phyloP scores from a whole-genome alignment of 768 basidiomycete genomes.

The Russula earlei region DNA sequence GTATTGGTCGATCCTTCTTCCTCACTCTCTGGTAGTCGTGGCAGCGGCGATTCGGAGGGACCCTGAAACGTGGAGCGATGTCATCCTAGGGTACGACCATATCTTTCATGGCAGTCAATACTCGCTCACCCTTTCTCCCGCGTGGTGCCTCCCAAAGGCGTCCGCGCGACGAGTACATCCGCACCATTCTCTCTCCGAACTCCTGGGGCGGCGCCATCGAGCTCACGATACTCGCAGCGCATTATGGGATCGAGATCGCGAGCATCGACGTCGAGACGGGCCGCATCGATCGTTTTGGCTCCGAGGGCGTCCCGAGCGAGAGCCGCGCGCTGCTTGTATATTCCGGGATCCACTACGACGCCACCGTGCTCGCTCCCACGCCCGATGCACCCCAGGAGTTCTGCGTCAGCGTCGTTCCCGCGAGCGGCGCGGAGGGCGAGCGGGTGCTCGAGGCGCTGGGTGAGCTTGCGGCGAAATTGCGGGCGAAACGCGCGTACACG shows the following conservation, averaged over 20 bases:
- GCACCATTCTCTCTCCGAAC: constrained; percentile 66
- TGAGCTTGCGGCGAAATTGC: constrained; percentile 61
- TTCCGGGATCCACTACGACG: constrained; percentile 96
- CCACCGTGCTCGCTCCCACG: constrained; percentile 72
- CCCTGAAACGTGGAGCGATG: constrained; percentile 68
- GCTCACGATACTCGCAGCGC: constrained; percentile 71
- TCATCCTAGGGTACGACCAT: constrained; percentile 66
- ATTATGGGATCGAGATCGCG: constrained; percentile 79
- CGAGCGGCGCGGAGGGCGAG: constrained; percentile 36
- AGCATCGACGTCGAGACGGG: constrained; percentile 91
- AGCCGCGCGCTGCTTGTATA: constrained; percentile 65
- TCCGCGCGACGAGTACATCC: constrained; percentile 60
- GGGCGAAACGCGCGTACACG: constrained; percentile 75
- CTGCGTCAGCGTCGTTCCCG: constrained; percentile 70
- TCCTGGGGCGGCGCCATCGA: constrained; percentile 98
- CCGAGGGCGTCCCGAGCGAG: constrained; percentile 31
- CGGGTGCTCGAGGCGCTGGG: constrained; percentile 59
- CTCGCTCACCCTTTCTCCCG: not conserved
- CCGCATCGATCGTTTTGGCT: constrained; percentile 72
- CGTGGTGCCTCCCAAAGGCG: constrained; percentile 29
- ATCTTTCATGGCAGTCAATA: not conserved
- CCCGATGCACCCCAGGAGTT: constrained; percentile 72
- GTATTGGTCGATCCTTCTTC: not conserved
- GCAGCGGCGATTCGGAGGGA: constrained; percentile 71
- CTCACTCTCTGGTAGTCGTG: constrained; percentile 46